Evolutionary conservation across 495 filamentous ascomycete genomes (phyloP), one percentile per base, ranked within the genome.

Genomic region (Tuber melanosporum): DNA sequence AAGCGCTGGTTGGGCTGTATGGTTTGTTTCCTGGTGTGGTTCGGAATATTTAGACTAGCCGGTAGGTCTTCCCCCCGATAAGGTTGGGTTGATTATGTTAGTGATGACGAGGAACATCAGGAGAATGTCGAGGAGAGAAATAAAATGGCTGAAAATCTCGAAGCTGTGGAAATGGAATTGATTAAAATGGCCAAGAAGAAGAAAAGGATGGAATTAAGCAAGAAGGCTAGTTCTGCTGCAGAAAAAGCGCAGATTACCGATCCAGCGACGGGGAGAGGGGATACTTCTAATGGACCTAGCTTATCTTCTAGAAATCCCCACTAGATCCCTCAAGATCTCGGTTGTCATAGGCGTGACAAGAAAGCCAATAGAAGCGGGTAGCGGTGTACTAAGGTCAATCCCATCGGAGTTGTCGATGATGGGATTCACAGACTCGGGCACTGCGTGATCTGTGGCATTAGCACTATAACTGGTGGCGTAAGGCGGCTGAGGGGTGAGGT

Each of bases 301-400:
- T 83, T 94, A 75, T 95, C 91, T 81, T 90, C 92, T n/a, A 94
- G 94, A 72, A 88, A 94, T 76, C 92, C 93, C 76, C 91, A 97
- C 76, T 88, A 95, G 78, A 87, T 92, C 20, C 91, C 81, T 1
- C 69, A 76, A 43, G 79, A 75, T 36, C 66, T 78, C 41, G 78
- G 45, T 17, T 75, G 75, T 71, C 74, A 69, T 43, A 78, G 44
- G 17, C 73, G 72, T 7, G 74, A 76, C 75, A 86, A 72, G 79
- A 88, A 85, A 75, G 84, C 78, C 81, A 84, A 73, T 43, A 85
- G 82, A 75, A 87, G 81, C 79, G 87, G 85, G 76, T 83, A 86
- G 17, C 73, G 84, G 22, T 87, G 85, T 84, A 82, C 85, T 71
- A 86, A 84, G 70, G 71, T 89, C 41, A 78, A 75, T 32, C 78